Evolutionary conservation across 2,329 filamentous ascomycete genomes (phyloP), one percentile per base, ranked within the genome.

Genomic region (Fusarium buxicola): DNA sequence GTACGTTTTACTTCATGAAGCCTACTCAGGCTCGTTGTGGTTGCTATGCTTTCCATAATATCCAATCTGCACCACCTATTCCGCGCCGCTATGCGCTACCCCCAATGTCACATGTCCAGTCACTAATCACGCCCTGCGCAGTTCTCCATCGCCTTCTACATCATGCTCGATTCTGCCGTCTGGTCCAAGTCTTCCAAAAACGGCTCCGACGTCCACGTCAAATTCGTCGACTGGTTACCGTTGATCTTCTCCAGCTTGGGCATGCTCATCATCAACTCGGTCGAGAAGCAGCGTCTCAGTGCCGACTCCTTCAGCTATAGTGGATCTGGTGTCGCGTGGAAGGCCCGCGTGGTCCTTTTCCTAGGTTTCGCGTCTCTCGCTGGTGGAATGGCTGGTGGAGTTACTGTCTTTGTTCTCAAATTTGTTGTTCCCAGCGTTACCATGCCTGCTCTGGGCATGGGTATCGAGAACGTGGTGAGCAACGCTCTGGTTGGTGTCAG

Each of bases 191-290:
- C 84, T 11, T 52, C 79, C 58, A 79, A 77, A 64, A 90, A 90
- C 78, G 83, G 80, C 58, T 87, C 85, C 52, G 77, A 82, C 74
- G 69, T 80, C 32, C 87, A 90, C 77, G 81, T 90, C 70, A 86
- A 80, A 66, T 90, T 89, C 70, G 81, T 89, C 75, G 87, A 90
- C 82, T 90, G 87, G 87, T 83, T 89, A 63, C 87, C 87, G 47
- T 82, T 90, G 66, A 83, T 89, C 74, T 89, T 89, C 79, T 86
- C 83, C 65, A 82, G 83, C 62, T 80, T 89, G 61, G 87, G 88
- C 63, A 89, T 90, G 86, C 81, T 90, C 56, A 89, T 89, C 75
- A 89, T 89, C 80, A 89, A 90, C 81, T 86, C 82, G 66, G 86
- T 89, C 63, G 86, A 89, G 78, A 89, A 90, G 77, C 80, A 86